These are phyloP conservation scores for Boletus eberwhitei DNA, from an alignment of 768 basidiomycete species.

Conservation along the genomic window DNA sequence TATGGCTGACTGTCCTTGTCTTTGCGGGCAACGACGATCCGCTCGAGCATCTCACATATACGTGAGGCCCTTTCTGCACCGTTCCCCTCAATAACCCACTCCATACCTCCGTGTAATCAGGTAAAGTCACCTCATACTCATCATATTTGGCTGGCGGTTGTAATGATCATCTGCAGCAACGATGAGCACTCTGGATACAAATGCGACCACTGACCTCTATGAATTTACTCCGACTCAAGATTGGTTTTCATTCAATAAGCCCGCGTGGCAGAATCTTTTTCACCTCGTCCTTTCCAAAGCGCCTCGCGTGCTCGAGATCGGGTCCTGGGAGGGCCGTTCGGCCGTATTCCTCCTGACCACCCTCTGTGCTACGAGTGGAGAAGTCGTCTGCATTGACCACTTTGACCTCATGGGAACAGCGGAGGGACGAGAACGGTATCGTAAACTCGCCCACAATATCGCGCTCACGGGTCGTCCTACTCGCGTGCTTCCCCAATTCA, in stretches of 20 bases:
- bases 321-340: slow-evolving; percentile 64
- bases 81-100: neutral
- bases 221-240: slow-evolving; percentile 53
- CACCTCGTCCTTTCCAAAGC: slow-evolving; percentile 33
- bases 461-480: slow-evolving; percentile 40
- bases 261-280: slow-evolving; percentile 43
- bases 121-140: neutral
- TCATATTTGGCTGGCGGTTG: neutral
- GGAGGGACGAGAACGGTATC: slow-evolving; percentile 45
- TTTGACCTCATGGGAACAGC: slow-evolving; percentile 51
- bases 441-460: slow-evolving; percentile 47
- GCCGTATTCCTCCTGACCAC: slow-evolving; percentile 52
- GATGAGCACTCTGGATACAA: slow-evolving; percentile 8
- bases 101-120: neutral
- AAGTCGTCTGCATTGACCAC: slow-evolving; percentile 55
- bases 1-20: neutral
- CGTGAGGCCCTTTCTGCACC: neutral
- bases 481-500: slow-evolving; percentile 51
- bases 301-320: slow-evolving; percentile 54
- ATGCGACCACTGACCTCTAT: slow-evolving; percentile 21
- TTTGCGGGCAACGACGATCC: neutral
- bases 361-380: slow-evolving; percentile 42
- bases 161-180: slow-evolving; percentile 9
- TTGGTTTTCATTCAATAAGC: slow-evolving; percentile 50
- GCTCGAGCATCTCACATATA: slow-evolving; percentile 19